These are phyloP conservation scores for Circinella umbellata DNA, from an alignment of 371 early-diverging fungal species.

Conservation along the genomic window DNA sequence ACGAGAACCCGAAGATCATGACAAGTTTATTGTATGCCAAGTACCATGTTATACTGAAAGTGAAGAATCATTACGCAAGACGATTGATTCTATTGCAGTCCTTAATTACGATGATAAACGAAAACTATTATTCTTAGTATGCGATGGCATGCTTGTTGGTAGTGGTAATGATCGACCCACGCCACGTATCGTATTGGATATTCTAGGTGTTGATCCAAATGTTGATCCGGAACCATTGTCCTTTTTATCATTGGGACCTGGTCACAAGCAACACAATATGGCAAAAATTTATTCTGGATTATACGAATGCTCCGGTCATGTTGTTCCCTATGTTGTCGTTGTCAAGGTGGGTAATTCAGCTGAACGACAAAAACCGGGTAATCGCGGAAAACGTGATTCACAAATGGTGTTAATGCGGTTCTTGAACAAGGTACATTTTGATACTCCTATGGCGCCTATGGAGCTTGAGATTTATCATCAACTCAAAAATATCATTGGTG, in stretches of 20 bases:
- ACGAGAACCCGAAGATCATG: constrained; percentile 86
- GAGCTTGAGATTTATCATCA: constrained; percentile 92
- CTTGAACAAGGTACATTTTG: constrained; percentile 76
- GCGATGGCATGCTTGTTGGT: constrained; percentile 92
- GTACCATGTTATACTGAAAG: constrained; percentile 99
- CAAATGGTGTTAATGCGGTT: constrained; percentile 86
- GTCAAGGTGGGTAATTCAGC: constrained; percentile 81
- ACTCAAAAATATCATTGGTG: constrained; percentile 87
- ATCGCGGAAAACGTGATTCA: constrained; percentile 87
- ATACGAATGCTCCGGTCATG: constrained; percentile 81
- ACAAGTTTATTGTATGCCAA: constrained; percentile 93
- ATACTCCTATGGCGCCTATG: constrained; percentile 80
- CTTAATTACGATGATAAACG: constrained; percentile 93
- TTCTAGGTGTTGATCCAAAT: constrained; percentile 80
- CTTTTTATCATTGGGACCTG: constrained; percentile 89
- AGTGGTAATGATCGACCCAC: constrained; percentile 97
- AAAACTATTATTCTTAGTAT: constrained; percentile 82
- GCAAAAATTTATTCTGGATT: constrained; percentile 91
- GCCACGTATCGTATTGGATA: constrained; percentile 94
- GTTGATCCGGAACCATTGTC: constrained; percentile 84
- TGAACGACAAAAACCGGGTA: constrained; percentile 79
- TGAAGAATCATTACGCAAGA: constrained; percentile 89
- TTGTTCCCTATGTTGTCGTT: constrained; percentile 84
- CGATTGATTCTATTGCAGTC: constrained; percentile 84
- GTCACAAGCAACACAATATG: constrained; percentile 84